Evolutionary conservation across 2,329 filamentous ascomycete genomes (phyloP).

Genomic region (Helicocarpus griseus): DNA sequence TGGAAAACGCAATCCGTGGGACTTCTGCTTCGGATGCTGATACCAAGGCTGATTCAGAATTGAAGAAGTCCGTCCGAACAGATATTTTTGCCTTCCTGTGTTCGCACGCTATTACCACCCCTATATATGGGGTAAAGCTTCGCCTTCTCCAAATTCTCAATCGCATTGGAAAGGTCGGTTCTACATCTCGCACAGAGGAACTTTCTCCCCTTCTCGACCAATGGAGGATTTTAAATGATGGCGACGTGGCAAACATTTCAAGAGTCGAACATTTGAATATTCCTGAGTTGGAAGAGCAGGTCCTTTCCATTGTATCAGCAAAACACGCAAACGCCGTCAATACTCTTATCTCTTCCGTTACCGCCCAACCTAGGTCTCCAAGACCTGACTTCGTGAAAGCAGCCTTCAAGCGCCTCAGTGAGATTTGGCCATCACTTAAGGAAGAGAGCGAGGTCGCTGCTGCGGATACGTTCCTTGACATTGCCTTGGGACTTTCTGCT

Average conservation of each 20-base stretch:
- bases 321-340: conserved; percentile 50
- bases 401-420: conserved; percentile 58
- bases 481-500: conserved; percentile 24
- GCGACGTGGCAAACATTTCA: conserved; percentile 44
- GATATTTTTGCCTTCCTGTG: conserved; percentile 63
- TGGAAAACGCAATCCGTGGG: conserved; percentile 54
- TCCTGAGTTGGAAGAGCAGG: conserved; percentile 41
- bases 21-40: conserved; percentile 23
- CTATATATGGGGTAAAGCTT: conserved; percentile 59
- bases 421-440: conserved; percentile 54
- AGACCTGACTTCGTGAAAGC: conserved; percentile 51
- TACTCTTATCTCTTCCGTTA: conserved; percentile 43
- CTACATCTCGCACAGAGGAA: conserved; percentile 61
- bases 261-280: conserved; percentile 39
- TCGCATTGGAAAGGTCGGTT: conserved; percentile 60
- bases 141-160: conserved; percentile 64
- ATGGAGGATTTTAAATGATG: conserved; percentile 52
- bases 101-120: conserved; percentile 60
- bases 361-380: conserved; percentile 31
- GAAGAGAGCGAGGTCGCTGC: conserved; percentile 27
- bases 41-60: conserved; percentile 34
- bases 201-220: conserved; percentile 64
- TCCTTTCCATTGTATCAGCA: conserved; percentile 44
- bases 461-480: conserved; percentile 32
- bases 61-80: conserved; percentile 54